These are phyloP conservation scores for Coniochaeta pulveracea DNA, from an alignment of 2,329 filamentous ascomycete species.

Conservation along the genomic window DNA sequence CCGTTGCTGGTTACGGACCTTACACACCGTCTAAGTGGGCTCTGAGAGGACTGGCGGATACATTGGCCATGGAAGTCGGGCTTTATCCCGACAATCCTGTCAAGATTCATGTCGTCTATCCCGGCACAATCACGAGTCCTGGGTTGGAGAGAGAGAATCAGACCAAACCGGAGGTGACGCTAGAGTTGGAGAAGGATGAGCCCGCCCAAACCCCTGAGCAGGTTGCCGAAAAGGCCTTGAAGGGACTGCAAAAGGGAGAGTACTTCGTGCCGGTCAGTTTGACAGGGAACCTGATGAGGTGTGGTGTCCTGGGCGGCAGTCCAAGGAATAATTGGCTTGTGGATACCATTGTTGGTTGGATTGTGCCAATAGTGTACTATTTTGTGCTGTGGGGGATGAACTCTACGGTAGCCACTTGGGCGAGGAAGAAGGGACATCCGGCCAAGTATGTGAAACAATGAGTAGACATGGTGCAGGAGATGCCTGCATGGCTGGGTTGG, in stretches of 20 bases:
- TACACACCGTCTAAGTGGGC: slow-evolving; percentile 84
- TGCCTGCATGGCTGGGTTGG: too few species aligned
- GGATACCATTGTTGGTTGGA: slow-evolving; percentile 44
- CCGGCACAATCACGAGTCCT: slow-evolving; percentile 70
- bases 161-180: slow-evolving; percentile 71
- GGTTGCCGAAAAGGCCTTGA: slow-evolving; percentile 60
- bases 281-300: slow-evolving; percentile 62
- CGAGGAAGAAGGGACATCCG: slow-evolving; percentile 47
- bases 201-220: slow-evolving; percentile 66
- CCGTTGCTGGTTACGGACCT: slow-evolving; percentile 69
- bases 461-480: too few species aligned
- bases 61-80: slow-evolving; percentile 70
- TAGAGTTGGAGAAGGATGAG: slow-evolving; percentile 72
- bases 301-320: slow-evolving; percentile 40
- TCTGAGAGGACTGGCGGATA: slow-evolving; percentile 72
- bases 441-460: slow-evolving; percentile 32
- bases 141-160: slow-evolving; percentile 66
- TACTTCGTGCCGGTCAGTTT: slow-evolving; percentile 69
- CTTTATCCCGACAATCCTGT: slow-evolving; percentile 67
- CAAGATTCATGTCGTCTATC: slow-evolving; percentile 70
- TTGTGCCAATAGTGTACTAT: slow-evolving; percentile 43
- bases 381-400: slow-evolving; percentile 46
- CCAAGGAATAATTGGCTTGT: slow-evolving; percentile 47
- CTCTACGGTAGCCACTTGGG: slow-evolving; percentile 44
- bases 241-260: slow-evolving; percentile 67